Percentiles rank a stretch among this genome's conserved stretches.
phyloP scores from a whole-genome alignment of 2,329 filamentous ascomycete species.

The Xylariaceae sp. region DNA sequence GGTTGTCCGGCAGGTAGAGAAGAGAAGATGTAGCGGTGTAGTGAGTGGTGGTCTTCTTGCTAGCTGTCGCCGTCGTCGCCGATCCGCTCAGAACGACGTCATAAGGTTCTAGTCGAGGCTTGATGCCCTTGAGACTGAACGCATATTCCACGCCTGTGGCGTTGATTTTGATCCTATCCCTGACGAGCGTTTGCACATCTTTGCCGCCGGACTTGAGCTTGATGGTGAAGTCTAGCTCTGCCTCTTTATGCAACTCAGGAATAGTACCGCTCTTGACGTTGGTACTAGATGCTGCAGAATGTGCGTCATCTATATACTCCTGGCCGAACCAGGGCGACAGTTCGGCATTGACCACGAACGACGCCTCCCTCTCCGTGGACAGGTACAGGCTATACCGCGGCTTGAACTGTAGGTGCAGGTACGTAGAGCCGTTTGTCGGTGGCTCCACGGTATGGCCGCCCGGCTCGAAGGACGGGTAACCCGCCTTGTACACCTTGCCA shows the following conservation, averaged over 20 bases:
- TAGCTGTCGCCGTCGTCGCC: constrained; percentile 27
- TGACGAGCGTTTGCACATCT: constrained; percentile 28
- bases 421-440: constrained; percentile 26
- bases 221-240: constrained; percentile 34
- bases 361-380: constrained; percentile 34
- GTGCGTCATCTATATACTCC: constrained; percentile 30
- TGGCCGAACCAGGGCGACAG: constrained; percentile 38
- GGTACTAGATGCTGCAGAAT: not conserved
- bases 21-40: constrained; percentile 35
- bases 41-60: too few species aligned
- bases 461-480: constrained; percentile 40
- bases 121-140: constrained; percentile 34
- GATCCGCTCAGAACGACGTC: constrained; percentile 34
- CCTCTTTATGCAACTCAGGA: too few species aligned
- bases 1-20: constrained; percentile 39
- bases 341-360: constrained; percentile 40
- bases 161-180: constrained; percentile 31
- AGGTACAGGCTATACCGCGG: constrained; percentile 44
- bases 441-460: constrained; percentile 39
- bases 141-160: constrained; percentile 32
- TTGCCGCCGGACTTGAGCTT: constrained; percentile 30
- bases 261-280: constrained; percentile 18
- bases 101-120: constrained; percentile 35
- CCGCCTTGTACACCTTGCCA: constrained; percentile 41
- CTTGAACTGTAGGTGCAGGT: constrained; percentile 39